phyloP scores from a whole-genome alignment of 2,329 filamentous ascomycete species.

The Phyllachora maydis region DNA sequence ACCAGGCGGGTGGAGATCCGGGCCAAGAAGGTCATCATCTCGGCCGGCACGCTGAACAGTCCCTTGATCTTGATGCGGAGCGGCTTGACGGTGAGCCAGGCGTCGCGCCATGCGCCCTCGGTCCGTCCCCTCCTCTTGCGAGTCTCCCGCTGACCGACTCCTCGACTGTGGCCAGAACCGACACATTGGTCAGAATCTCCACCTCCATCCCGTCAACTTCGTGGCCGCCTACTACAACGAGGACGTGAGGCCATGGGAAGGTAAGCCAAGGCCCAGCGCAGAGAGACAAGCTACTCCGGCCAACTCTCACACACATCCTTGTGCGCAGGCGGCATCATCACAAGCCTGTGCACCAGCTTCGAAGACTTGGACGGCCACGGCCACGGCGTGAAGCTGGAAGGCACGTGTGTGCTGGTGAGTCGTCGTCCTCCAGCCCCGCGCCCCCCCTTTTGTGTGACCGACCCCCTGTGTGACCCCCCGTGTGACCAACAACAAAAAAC shows the following conservation, averaged over 20 bases:
- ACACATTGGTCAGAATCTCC: constrained; percentile 64
- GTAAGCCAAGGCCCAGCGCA: constrained; percentile 7
- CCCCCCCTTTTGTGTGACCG: background rate
- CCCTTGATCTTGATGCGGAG: constrained; percentile 61
- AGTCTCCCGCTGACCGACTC: constrained; percentile 6
- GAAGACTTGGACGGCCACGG: constrained; percentile 64
- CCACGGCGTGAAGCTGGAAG: constrained; percentile 69
- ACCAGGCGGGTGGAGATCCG: constrained; percentile 47
- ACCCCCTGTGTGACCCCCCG: constrained; percentile 1
- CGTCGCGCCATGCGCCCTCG: constrained; percentile 31
- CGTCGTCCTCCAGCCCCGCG: background rate
- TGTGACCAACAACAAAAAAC: constrained; percentile 2
- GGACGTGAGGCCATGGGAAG: constrained; percentile 49
- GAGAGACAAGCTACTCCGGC: background rate
- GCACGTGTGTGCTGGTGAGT: constrained; percentile 44
- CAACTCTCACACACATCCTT: background rate
- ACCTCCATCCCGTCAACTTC: constrained; percentile 55
- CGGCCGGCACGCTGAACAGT: constrained; percentile 55
- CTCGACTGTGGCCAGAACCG: constrained; percentile 29
- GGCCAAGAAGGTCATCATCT: constrained; percentile 65
- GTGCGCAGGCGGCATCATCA: constrained; percentile 52
- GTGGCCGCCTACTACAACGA: constrained; percentile 44
- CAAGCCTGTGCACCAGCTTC: constrained; percentile 54
- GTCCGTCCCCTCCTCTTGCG: constrained; percentile 25
- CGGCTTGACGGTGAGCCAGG: constrained; percentile 46